Evolutionary conservation across 495 filamentous ascomycete genomes (phyloP).

Genomic region (Neurospora terricola): DNA sequence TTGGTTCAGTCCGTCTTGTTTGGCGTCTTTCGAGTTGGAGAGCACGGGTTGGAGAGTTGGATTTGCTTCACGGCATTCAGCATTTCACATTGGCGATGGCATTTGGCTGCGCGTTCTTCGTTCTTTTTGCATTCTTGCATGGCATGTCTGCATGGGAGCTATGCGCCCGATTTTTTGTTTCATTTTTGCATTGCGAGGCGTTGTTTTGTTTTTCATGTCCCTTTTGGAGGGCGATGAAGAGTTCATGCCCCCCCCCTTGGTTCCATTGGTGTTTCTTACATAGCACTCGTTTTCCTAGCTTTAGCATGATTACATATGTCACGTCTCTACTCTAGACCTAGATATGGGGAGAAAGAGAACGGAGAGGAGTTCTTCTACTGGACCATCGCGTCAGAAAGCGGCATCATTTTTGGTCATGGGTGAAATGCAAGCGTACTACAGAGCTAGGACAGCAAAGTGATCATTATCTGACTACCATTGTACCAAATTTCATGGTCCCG

Average conservation of each 20-base stretch:
- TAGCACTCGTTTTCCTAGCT: neutral
- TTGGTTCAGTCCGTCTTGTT: neutral
- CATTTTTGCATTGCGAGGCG: conserved; percentile 1
- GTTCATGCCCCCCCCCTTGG: neutral
- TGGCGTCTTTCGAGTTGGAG: too few relatives aligned
- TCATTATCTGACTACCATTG: neutral
- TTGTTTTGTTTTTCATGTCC: too few relatives aligned
- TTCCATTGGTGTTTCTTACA: neutral
- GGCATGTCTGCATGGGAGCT: neutral
- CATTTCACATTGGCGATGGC: neutral
- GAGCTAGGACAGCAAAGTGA: neutral
- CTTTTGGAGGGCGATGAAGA: too few relatives aligned
- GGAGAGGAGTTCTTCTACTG: too few relatives aligned
- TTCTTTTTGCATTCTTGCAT: neutral
- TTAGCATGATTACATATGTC: neutral
- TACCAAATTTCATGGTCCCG: neutral
- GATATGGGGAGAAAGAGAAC: neutral
- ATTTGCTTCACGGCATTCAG: neutral
- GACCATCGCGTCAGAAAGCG: too few relatives aligned
- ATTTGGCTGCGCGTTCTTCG: too few relatives aligned
- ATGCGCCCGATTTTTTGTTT: neutral
- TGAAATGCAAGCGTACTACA: too few relatives aligned
- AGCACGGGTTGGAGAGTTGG: neutral
- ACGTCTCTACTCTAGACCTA: neutral
- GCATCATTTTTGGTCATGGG: too few relatives aligned